Conservation (phyloP, 164 flowering plant species). For the Liquidambar formosana region DNA sequence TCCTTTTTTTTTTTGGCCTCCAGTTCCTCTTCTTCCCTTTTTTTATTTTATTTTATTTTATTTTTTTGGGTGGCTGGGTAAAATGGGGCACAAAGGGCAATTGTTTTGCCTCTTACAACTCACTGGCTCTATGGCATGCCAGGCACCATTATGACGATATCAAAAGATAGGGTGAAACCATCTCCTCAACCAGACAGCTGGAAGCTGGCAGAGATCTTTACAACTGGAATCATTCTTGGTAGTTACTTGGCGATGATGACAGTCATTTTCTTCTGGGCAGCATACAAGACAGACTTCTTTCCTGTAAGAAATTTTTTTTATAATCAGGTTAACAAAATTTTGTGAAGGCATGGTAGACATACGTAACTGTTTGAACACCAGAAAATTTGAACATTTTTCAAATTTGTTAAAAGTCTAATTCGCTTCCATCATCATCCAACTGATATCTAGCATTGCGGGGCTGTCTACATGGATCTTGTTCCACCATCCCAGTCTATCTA, state of each 20-base stretch:
- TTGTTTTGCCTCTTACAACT: no score
- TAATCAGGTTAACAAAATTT: not conserved
- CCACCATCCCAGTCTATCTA: not conserved
- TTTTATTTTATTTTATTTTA: not conserved
- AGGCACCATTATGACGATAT: slow-evolving; percentile 97
- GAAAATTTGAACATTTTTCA: not conserved
- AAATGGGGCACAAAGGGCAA: no score
- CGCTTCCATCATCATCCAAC: not conserved
- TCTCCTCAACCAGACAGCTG: slow-evolving; percentile 90
- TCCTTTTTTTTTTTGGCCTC: not conserved
- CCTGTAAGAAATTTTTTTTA: slow-evolving; percentile 45
- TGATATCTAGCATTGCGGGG: not conserved
- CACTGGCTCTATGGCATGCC: slow-evolving; percentile 20
- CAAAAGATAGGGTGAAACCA: slow-evolving; percentile 90
- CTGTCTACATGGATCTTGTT: not conserved
- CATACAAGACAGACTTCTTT: slow-evolving; percentile 81
- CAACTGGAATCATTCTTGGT: slow-evolving; percentile 85
- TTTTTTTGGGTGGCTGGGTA: not conserved
- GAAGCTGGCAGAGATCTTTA: slow-evolving; percentile 87
- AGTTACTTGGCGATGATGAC: slow-evolving; percentile 94
- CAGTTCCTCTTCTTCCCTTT: not conserved
- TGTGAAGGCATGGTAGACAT: not conserved
- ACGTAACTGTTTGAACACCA: not conserved
- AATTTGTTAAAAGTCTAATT: not conserved
- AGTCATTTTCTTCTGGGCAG: slow-evolving; percentile 91